Percentiles rank a stretch among this genome's conserved stretches.
Evolutionary conservation across 768 basidiomycete genomes (phyloP).

Genomic region (Pleurotus sapidus): DNA sequence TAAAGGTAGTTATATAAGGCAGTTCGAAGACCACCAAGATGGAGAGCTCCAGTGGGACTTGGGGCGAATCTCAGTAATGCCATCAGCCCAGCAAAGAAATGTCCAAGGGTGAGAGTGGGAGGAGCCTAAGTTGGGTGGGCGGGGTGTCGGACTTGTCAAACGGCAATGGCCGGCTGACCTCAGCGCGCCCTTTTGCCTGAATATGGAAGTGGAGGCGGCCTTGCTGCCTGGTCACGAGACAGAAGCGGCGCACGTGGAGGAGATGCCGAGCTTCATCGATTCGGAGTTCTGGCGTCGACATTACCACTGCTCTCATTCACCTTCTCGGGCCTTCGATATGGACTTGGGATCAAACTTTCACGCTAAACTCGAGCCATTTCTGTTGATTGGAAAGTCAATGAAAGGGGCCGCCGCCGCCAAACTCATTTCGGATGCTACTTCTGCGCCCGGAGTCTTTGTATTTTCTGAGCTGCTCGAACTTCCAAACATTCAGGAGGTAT

Average conservation of each 20-base stretch:
- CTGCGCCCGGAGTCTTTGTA: constrained; percentile 88
- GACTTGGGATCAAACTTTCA: constrained; percentile 62
- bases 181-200: too few species aligned
- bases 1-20: constrained; percentile 91
- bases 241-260: too few species aligned
- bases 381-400: constrained; percentile 88
- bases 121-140: too few species aligned
- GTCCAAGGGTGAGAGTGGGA: too few species aligned
- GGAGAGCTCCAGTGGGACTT: constrained; percentile 92
- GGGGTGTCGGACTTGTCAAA: too few species aligned
- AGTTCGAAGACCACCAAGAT: constrained; percentile 92
- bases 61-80: constrained; percentile 81
- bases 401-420: constrained; percentile 94
- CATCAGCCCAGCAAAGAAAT: too few species aligned
- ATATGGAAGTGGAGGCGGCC: too few species aligned
- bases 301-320: not conserved
- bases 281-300: too few species aligned
- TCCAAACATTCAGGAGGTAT: constrained; percentile 82
- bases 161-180: too few species aligned
- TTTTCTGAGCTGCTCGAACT: constrained; percentile 87
- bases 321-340: constrained; percentile 31
- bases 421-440: constrained; percentile 80
- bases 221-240: too few species aligned
- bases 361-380: constrained; percentile 81
- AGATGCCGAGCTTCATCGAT: too few species aligned